Conservation (phyloP, 2,329 filamentous ascomycete species). For the Aspergillus tubingensis region DNA sequence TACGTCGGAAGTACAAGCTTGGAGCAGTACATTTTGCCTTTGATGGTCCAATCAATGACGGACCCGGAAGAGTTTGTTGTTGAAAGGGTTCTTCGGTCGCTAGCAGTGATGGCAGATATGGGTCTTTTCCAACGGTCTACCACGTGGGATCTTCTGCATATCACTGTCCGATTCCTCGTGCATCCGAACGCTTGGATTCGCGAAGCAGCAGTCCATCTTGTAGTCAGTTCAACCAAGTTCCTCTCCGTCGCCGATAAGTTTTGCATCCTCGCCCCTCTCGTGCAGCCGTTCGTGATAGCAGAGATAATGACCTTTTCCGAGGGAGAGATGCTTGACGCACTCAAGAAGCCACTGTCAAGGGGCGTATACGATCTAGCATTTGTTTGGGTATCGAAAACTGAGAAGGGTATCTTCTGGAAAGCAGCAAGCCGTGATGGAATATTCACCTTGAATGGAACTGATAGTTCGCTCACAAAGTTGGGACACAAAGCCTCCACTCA, state of each 20-base stretch:
- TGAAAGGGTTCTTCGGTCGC: conserved; percentile 81
- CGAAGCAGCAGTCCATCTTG: conserved; percentile 81
- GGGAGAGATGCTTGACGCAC: conserved; percentile 71
- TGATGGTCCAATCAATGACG: conserved; percentile 93
- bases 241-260: conserved; percentile 77
- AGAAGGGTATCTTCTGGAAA: conserved; percentile 87
- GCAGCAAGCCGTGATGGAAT: conserved; percentile 68
- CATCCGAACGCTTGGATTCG: conserved; percentile 96
- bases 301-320: conserved; percentile 70
- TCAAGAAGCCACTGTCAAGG: conserved; percentile 79
- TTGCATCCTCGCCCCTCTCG: conserved; percentile 78
- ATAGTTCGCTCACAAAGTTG: conserved; percentile 59
- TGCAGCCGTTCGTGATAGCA: conserved; percentile 79
- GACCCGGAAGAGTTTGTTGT: conserved; percentile 94
- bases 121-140: conserved; percentile 83
- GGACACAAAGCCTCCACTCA: conserved; percentile 45
- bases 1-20: conserved; percentile 87
- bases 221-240: conserved; percentile 73
- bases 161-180: conserved; percentile 81
- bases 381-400: conserved; percentile 79
- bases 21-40: conserved; percentile 90
- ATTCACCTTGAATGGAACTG: conserved; percentile 65
- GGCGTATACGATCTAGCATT: conserved; percentile 81
- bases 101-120: conserved; percentile 83
- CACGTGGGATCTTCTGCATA: conserved; percentile 83